Evolutionary conservation across 768 basidiomycete genomes (phyloP).

Genomic region (Xerocomellus intermedius): DNA sequence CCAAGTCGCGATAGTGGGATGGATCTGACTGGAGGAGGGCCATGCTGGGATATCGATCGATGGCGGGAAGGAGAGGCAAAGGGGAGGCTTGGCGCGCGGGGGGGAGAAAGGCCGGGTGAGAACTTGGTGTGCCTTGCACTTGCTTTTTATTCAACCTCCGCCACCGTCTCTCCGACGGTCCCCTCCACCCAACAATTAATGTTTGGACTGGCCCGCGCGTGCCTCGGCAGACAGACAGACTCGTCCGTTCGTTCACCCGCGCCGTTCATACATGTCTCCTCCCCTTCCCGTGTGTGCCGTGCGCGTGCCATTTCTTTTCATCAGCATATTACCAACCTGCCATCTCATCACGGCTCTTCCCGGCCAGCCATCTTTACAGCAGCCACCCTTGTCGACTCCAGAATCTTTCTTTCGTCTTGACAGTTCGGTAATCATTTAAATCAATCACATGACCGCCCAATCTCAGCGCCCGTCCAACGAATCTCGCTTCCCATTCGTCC

Average conservation of each 20-base stretch:
- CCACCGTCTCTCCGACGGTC: constrained; percentile 9
- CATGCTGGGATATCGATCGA: constrained; percentile 14
- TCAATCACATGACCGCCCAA: not conserved
- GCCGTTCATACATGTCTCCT: too few species aligned
- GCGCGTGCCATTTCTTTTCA: not conserved
- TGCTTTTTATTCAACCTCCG: constrained; percentile 31
- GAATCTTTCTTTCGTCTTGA: not conserved
- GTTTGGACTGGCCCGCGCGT: too few species aligned
- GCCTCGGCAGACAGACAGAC: too few species aligned
- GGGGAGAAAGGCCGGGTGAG: constrained; percentile 28
- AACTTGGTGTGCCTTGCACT: constrained; percentile 20
- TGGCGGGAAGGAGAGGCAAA: constrained; percentile 5
- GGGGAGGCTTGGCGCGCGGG: constrained; percentile 21
- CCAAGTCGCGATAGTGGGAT: constrained; percentile 19
- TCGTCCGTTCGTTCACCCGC: too few species aligned
- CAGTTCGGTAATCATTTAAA: not conserved
- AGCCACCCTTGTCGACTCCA: too few species aligned
- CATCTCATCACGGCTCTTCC: constrained; percentile 5
- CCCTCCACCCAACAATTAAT: not conserved
- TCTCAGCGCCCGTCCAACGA: not conserved
- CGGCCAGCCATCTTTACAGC: not conserved
- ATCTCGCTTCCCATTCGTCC: not conserved
- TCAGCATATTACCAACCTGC: not conserved
- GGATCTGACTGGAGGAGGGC: constrained; percentile 31
- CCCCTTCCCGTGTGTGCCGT: too few species aligned